Base-by-base conservation (phyloP, 1,284 basidiomycete species). In the Apiotrichum siamense region DNA sequence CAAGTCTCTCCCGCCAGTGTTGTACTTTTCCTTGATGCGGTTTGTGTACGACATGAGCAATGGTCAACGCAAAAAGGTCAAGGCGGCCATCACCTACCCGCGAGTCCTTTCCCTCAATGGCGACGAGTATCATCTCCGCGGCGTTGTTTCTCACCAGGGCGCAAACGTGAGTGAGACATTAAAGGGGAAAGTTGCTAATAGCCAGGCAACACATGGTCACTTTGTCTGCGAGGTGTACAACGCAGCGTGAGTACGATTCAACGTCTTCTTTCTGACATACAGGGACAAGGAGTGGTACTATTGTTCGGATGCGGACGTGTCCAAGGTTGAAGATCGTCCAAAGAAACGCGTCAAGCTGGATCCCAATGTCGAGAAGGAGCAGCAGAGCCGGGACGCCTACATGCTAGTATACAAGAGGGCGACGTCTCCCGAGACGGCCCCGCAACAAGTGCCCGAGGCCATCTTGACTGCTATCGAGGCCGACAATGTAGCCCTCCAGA, bases 131-230 rank as follows among this genome's bases (percentile, higher is more conserved):
- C 85, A 90, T 47, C 73, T 96, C 26, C 79, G 83, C 38, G 91
- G 87, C 7, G 82, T 94, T 10, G 74, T 96, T 10, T 70, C 88
- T 48, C 91, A 96, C 72, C 86, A 87, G 63, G 91, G 91, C 2
- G 64, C 80, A 10, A 71, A 64, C 39, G 72, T 74, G 44, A 62
- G 70, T 64, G 5, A 3, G n/a, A n/a, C 18, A 9, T 7, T 1
- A 17, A 17, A 5, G 17, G 2, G 15, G 23, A 42, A 9, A 36
- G 35, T 49, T 57, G 40, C 49, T 35, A 11, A 3, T 86, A 88
- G 73, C n/a, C n/a, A n/a, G n/a, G 91, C 91, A 12, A 87, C 92
- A 72, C 87, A 89, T 61, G 91, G 91, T 3, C 91, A 96, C 67
- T 96, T 96, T 63, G 85, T 89, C 61, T 88, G 88, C 25, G 86